Evolutionary conservation across 805 yeast species (phyloP).

Genomic region (Nakazawaea ishiwadae): DNA sequence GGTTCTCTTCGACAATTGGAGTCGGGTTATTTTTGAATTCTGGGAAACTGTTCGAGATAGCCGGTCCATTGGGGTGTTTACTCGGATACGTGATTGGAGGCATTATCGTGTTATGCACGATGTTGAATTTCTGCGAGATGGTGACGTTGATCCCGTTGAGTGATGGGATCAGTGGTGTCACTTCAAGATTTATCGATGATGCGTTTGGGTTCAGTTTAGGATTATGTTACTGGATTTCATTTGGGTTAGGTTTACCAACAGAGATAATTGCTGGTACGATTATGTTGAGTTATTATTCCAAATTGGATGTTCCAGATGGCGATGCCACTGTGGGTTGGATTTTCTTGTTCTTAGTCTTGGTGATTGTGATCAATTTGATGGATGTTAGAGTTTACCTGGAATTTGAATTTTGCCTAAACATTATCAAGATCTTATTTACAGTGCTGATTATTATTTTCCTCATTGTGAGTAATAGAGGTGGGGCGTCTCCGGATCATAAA

Average conservation of each 20-base stretch:
- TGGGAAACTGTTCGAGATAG: constrained; percentile 67
- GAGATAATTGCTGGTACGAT: constrained; percentile 80
- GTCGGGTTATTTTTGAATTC: constrained; percentile 68
- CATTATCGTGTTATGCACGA: constrained; percentile 58
- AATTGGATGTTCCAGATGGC: constrained; percentile 41
- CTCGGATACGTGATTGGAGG: constrained; percentile 66
- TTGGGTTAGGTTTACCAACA: constrained; percentile 68
- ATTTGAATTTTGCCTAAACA: constrained; percentile 58
- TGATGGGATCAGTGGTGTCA: constrained; percentile 72
- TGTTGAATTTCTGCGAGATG: constrained; percentile 78
- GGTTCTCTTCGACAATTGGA: constrained; percentile 75
- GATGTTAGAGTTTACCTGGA: constrained; percentile 76
- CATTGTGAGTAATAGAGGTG: constrained; percentile 62
- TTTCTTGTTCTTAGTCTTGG: constrained; percentile 46
- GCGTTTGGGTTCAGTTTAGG: constrained; percentile 75
- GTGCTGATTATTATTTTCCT: constrained; percentile 54
- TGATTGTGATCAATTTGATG: constrained; percentile 49
- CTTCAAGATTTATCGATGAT: constrained; percentile 72
- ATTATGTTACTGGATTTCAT: constrained; percentile 69
- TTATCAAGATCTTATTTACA: constrained; percentile 50
- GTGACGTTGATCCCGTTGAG: constrained; percentile 75
- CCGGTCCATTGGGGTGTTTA: constrained; percentile 75
- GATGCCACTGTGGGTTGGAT: constrained; percentile 65
- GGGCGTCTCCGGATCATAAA: constrained; percentile 36
- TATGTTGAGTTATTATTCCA: constrained; percentile 63